Conservation (phyloP, 768 basidiomycete genomes). For the Boletus reticuloceps region DNA sequence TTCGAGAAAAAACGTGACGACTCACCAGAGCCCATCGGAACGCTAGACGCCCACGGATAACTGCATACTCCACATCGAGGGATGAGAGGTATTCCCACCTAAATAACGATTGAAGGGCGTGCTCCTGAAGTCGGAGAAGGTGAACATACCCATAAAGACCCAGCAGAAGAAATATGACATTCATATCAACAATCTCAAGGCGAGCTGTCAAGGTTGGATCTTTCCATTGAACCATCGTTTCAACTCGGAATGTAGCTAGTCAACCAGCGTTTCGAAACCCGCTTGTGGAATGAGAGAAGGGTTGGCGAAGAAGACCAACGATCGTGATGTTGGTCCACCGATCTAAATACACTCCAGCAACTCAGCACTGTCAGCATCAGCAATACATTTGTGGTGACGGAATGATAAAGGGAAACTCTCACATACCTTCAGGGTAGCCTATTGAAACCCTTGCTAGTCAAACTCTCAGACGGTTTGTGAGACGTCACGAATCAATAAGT, state of each 20-base stretch:
- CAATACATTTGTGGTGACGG: not conserved
- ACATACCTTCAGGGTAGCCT: slow-evolving; percentile 1
- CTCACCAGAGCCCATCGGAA: slow-evolving; percentile 29
- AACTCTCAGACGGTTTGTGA: not conserved
- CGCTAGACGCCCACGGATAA: slow-evolving; percentile 20
- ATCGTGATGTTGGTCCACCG: not conserved
- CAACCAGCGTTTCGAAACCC: not conserved
- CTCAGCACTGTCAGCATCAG: not conserved
- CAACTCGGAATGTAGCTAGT: not conserved
- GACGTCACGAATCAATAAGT: not conserved
- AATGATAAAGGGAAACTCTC: slow-evolving; percentile 2
- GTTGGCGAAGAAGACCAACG: not conserved
- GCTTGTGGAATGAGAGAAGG: not conserved
- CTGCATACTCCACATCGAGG: slow-evolving; percentile 19
- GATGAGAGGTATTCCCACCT: slow-evolving; percentile 28
- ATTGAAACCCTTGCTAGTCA: not conserved
- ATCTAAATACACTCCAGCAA: slow-evolving; percentile 1
- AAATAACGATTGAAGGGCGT: not conserved
- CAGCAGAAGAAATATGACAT: slow-evolving; percentile 17
- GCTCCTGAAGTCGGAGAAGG: not conserved
- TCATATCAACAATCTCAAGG: not conserved
- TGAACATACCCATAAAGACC: slow-evolving; percentile 24
- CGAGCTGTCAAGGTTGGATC: slow-evolving; percentile 1
- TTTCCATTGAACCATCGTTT: slow-evolving; percentile 23
- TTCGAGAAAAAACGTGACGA: not conserved